Evolutionary conservation across 83 land plant species (phyloP).

Genomic region (Thuja plicata): DNA sequence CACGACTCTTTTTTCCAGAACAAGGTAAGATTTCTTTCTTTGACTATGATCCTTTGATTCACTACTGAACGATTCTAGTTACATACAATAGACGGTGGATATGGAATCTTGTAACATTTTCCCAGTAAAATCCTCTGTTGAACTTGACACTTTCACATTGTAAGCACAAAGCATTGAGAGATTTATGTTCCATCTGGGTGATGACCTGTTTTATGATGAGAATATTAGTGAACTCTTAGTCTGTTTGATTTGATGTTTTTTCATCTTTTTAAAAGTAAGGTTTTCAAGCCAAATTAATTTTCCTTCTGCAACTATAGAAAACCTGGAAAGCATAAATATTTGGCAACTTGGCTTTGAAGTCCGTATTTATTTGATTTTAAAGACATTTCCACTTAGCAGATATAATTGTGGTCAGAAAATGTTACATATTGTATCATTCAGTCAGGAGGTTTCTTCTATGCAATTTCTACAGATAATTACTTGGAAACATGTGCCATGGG

Average conservation of each 20-base stretch:
- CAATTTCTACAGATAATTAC: no score
- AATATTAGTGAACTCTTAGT: background rate
- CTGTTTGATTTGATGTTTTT: background rate
- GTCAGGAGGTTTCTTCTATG: no score
- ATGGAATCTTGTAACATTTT: background rate
- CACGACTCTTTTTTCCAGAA: conserved; percentile 43
- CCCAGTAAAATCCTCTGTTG: background rate
- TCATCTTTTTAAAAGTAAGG: background rate
- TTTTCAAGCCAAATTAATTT: no score
- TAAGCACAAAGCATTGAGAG: background rate
- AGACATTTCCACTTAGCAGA: no score
- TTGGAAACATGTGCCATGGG: background rate
- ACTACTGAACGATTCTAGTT: background rate
- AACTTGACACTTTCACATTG: background rate
- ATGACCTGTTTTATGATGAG: background rate
- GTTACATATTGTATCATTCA: no score
- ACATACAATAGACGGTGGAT: background rate
- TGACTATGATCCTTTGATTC: background rate
- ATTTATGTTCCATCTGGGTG: background rate
- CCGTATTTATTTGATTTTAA: no score
- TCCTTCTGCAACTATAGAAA: no score
- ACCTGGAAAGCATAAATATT: no score
- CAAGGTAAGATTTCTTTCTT: conserved; percentile 52
- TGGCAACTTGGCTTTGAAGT: no score
- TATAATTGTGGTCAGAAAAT: no score